Conservation (phyloP, 2,329 filamentous ascomycete genomes). For the Aspergillus phoenicis region DNA sequence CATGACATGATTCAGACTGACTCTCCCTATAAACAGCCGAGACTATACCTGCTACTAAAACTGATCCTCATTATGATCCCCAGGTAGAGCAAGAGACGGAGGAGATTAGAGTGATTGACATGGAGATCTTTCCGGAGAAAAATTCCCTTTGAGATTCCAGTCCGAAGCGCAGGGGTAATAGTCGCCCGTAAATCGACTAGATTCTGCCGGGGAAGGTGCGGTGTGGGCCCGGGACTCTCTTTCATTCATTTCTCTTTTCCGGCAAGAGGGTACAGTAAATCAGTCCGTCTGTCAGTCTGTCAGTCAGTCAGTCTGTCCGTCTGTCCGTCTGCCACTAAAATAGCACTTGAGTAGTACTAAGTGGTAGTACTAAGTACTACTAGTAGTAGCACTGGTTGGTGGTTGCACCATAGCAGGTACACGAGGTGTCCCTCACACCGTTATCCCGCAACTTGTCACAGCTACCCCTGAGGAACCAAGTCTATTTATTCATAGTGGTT, state of each 20-base stretch:
- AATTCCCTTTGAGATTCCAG: background rate
- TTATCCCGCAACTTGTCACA: background rate
- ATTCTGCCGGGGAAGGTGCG: slow-evolving; percentile 1
- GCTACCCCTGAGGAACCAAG: background rate
- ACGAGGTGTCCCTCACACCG: background rate
- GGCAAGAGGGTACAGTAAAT: background rate
- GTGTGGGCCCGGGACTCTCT: background rate
- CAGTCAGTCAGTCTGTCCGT: too few relatives aligned
- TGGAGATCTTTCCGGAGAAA: background rate
- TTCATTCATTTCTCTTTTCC: too few relatives aligned
- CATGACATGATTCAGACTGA: background rate
- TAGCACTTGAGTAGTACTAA: too few relatives aligned
- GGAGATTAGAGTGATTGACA: background rate
- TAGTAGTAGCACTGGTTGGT: too few relatives aligned
- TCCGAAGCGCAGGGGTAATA: background rate
- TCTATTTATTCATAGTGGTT: background rate
- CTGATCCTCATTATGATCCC: background rate
- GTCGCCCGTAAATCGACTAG: background rate
- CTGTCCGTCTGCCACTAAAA: too few relatives aligned
- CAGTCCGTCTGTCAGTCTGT: too few relatives aligned
- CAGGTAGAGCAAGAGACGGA: background rate
- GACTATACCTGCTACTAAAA: background rate
- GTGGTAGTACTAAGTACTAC: too few relatives aligned
- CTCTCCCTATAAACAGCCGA: background rate
- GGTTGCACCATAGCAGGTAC: background rate